Evolutionary conservation across 2,329 filamentous ascomycete species (phyloP), one percentile per base, ranked within the genome.

Genomic region (Microdochium bolleyi): DNA sequence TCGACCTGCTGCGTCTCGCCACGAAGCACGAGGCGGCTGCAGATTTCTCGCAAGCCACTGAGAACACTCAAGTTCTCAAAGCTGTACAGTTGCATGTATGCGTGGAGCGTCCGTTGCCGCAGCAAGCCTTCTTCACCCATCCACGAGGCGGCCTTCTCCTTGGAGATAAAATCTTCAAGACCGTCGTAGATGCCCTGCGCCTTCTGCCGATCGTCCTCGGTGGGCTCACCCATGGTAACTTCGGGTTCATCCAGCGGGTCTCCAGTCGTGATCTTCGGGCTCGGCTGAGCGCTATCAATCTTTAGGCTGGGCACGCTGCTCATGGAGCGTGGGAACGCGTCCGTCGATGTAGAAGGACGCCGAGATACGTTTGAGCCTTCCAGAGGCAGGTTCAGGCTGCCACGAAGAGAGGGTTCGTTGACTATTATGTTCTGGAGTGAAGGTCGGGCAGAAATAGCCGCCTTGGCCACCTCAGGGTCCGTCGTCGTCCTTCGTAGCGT

Each of bases 1-100:
- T 99, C 94, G 21, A 99, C 89, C 68, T 99, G 92, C 70, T 99
- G 94, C 2, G 92, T 95, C 71, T 99, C 94, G 41, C 89, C 94
- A 59, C 89, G 88, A 53, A 99, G 77, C 3, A 94, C 78, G 24
- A 97, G 76, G 30, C 89, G 86, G 51, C 82, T 82, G 67, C 94
- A 99, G 24, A 99, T 78, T 55, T 85, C 82, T 24, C 94, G 84
- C 57, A 97, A 76, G 8, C 89, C 84, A 37, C 79, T 77, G 16
- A 97, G 77, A 49, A 97, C 86, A 67, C 89, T 95, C 62, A 88
- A 78, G 60, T 87, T 86, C 8, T 81, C 75, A 73, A 94, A 97
- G 65, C 96, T 87, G 66, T 92, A 96, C 11, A 96, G 74, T 55
- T 90, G 85, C 87, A 99, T 95, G 69, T 96, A 99, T 0, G 92